Conservation (phyloP, 495 filamentous ascomycete species). For the Aspergillus leporis region DNA sequence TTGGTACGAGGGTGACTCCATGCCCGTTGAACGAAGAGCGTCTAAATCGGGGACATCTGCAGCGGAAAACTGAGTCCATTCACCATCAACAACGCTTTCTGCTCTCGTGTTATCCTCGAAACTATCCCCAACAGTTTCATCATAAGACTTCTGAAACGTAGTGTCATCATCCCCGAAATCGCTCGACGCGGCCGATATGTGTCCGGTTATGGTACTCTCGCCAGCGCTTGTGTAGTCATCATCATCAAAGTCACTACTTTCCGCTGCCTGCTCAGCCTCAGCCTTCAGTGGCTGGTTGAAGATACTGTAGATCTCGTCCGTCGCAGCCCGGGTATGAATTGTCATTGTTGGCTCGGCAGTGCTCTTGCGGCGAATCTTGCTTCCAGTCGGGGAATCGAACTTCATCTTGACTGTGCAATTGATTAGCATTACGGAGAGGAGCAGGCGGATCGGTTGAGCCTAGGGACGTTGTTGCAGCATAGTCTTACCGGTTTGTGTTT, state of each 20-base stretch:
- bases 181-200: slow-evolving; percentile 60
- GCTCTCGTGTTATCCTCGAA: slow-evolving; percentile 45
- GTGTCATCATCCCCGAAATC: slow-evolving; percentile 66
- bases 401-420: slow-evolving; percentile 77
- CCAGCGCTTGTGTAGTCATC: slow-evolving; percentile 80
- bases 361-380: slow-evolving; percentile 75
- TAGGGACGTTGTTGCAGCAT: slow-evolving; percentile 6
- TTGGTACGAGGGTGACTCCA: slow-evolving; percentile 25
- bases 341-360: slow-evolving; percentile 91
- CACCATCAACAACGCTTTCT: slow-evolving; percentile 63
- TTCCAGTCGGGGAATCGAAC: slow-evolving; percentile 77
- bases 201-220: slow-evolving; percentile 78
- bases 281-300: slow-evolving; percentile 87
- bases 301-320: slow-evolving; percentile 94
- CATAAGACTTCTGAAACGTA: slow-evolving; percentile 41
- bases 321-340: slow-evolving; percentile 89
- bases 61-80: slow-evolving; percentile 84
- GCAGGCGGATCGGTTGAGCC: slow-evolving; percentile 6
- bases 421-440: slow-evolving; percentile 20
- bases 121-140: slow-evolving; percentile 49
- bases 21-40: slow-evolving; percentile 32
- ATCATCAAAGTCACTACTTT: slow-evolving; percentile 63
- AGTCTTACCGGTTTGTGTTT: slow-evolving; percentile 77
- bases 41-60: slow-evolving; percentile 59
- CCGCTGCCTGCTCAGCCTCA: slow-evolving; percentile 39